phyloP scores from a whole-genome alignment of 2,329 filamentous ascomycete genomes.

The Nigrospora sphaerica region DNA sequence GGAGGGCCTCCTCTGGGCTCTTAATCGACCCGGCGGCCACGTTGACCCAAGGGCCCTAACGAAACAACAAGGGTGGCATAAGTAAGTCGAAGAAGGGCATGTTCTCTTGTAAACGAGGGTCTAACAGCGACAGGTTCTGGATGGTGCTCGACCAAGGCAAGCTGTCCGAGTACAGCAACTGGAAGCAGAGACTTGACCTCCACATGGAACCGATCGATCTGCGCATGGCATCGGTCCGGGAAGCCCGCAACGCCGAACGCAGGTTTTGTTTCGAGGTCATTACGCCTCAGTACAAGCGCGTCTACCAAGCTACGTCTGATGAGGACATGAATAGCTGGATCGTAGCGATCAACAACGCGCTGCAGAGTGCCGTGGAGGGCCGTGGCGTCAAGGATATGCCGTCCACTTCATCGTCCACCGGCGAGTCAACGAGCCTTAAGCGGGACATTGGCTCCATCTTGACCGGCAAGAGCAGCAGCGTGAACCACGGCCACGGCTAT shows the following conservation, averaged over 20 bases:
- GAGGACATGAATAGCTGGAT: constrained; percentile 99
- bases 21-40: constrained; percentile 88
- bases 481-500: constrained; percentile 44
- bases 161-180: constrained; percentile 96
- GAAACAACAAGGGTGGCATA: constrained; percentile 98
- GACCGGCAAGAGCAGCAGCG: constrained; percentile 80
- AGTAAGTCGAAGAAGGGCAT: constrained; percentile 51
- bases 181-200: constrained; percentile 93
- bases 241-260: constrained; percentile 88
- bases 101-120: not conserved
- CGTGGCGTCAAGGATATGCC: constrained; percentile 53
- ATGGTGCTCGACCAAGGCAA: constrained; percentile 96
- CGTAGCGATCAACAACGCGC: constrained; percentile 87
- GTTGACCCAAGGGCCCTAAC: constrained; percentile 93
- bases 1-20: constrained; percentile 89
- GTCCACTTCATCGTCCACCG: constrained; percentile 26
- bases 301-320: constrained; percentile 96
- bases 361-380: constrained; percentile 92
- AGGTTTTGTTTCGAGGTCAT: constrained; percentile 98
- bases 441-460: constrained; percentile 89
- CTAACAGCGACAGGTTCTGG: constrained; percentile 66
- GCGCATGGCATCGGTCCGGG: constrained; percentile 91
- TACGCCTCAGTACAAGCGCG: constrained; percentile 88
- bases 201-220: constrained; percentile 98
- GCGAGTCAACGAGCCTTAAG: constrained; percentile 53